These are phyloP conservation scores for Yarrowia hollandica DNA, from an alignment of 805 yeast species.

Conservation along the genomic window DNA sequence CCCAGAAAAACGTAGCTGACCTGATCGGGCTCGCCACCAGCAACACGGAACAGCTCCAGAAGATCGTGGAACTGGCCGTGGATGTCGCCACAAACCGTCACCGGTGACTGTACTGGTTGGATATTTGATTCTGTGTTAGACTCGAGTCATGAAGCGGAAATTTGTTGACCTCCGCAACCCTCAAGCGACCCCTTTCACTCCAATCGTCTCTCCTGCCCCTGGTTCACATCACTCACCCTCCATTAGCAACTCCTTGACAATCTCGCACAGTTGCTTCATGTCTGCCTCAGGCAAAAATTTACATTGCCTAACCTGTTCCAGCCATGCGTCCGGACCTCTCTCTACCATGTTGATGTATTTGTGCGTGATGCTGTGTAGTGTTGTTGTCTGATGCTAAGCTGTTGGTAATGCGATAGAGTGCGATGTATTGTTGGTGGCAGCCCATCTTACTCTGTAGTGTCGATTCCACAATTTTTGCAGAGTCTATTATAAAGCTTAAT, in stretches of 20 bases:
- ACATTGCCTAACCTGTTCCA: constrained; percentile 89
- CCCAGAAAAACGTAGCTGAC: constrained; percentile 86
- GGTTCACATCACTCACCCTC: constrained; percentile 46
- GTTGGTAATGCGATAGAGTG: constrained; percentile 24
- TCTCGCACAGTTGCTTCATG: constrained; percentile 94
- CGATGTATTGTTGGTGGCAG: constrained; percentile 25
- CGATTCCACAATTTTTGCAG: constrained; percentile 27
- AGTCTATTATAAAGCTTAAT: constrained; percentile 24
- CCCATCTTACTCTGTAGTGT: constrained; percentile 5
- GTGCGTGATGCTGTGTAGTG: constrained; percentile 16
- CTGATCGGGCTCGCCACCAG: constrained; percentile 89
- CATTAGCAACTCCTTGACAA: constrained; percentile 91
- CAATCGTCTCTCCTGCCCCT: constrained; percentile 1
- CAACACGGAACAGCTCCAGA: constrained; percentile 80
- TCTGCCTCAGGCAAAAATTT: constrained; percentile 84
- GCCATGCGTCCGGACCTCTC: constrained; percentile 90
- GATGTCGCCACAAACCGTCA: constrained; percentile 92
- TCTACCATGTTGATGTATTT: constrained; percentile 34
- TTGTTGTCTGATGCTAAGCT: constrained; percentile 19
- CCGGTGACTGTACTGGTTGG: constrained; percentile 91
- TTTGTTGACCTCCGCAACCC: no score
- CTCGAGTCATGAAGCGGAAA: not conserved
- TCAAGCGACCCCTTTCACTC: not conserved
- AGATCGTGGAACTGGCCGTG: constrained; percentile 98
- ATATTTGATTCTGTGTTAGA: constrained; percentile 67